These are phyloP conservation scores for Magnolia changhungtana DNA, from an alignment of 164 flowering plant genomes.

Conservation along the genomic window DNA sequence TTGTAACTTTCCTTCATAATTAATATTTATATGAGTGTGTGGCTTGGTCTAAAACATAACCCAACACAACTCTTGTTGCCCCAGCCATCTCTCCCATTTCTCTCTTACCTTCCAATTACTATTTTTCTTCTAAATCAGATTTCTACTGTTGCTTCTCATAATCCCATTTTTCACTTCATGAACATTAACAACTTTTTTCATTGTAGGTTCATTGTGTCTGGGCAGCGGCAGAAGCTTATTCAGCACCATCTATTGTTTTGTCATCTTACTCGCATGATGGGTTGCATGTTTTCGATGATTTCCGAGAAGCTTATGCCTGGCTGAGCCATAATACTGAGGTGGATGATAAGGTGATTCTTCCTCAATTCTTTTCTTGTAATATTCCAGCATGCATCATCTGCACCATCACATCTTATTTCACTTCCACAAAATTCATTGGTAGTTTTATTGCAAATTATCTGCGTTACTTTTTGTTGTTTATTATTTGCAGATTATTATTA, in stretches of 20 bases:
- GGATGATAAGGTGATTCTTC: slow-evolving; percentile 72
- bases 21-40: too few species aligned
- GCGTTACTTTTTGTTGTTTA: too few species aligned
- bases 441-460: too few species aligned
- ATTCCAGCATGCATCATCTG: not conserved
- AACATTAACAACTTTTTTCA: not conserved
- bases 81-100: too few species aligned
- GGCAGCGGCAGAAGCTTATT: slow-evolving; percentile 99
- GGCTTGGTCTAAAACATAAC: too few species aligned
- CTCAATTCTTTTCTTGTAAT: not conserved
- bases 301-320: slow-evolving; percentile 99
- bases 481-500: too few species aligned
- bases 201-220: slow-evolving; percentile 93
- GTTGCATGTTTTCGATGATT: slow-evolving; percentile 98
- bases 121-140: not conserved
- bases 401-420: too few species aligned
- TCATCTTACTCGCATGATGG: slow-evolving; percentile 86
- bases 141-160: not conserved
- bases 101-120: not conserved
- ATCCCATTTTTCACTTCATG: not conserved
- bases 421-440: too few species aligned
- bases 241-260: slow-evolving; percentile 96
- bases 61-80: too few species aligned
- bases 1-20: too few species aligned
- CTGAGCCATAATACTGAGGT: slow-evolving; percentile 93